phyloP scores from a whole-genome alignment of 208 protist genomes.

The Lotmaria passim region DNA sequence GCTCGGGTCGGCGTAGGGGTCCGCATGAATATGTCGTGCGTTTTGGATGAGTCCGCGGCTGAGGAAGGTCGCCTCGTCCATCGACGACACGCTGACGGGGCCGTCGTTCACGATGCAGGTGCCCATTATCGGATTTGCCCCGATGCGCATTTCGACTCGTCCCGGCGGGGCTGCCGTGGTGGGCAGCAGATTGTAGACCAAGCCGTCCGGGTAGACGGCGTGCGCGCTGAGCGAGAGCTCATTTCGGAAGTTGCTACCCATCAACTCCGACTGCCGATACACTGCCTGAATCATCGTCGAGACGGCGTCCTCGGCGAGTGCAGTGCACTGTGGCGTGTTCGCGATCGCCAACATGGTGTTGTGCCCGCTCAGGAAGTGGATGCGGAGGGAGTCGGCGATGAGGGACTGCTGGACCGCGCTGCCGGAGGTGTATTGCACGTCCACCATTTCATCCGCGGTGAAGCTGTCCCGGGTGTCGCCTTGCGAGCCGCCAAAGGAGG shows the following conservation, averaged over 20 bases:
- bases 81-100: constrained; percentile 26
- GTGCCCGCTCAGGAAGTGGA: constrained; percentile 48
- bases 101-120: constrained; percentile 36
- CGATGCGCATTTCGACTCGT: constrained; percentile 16
- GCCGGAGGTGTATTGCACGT: constrained; percentile 29
- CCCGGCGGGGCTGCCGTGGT: constrained; percentile 2
- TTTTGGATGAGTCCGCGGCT: constrained; percentile 39
- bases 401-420: constrained; percentile 13
- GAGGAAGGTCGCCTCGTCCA: constrained; percentile 30
- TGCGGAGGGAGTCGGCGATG: constrained; percentile 24
- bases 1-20: constrained; percentile 33
- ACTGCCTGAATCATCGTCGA: constrained; percentile 31
- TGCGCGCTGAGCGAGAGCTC: constrained; percentile 37
- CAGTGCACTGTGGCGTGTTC: constrained; percentile 38
- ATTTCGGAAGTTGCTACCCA: constrained; percentile 29
- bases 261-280: constrained; percentile 16
- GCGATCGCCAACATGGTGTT: constrained; percentile 40
- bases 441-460: constrained; percentile 39
- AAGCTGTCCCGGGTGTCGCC: constrained; percentile 1
- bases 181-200: constrained; percentile 40
- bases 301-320: constrained; percentile 42
- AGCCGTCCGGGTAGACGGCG: constrained; percentile 33
- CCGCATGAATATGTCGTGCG: constrained; percentile 30
- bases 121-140: constrained; percentile 47
- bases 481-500: not conserved